Percentiles rank a stretch among this genome's conserved stretches.
These are phyloP conservation scores for Rostrohypoxylon terebratum DNA, from an alignment of 495 filamentous ascomycete species.

Conservation along the genomic window DNA sequence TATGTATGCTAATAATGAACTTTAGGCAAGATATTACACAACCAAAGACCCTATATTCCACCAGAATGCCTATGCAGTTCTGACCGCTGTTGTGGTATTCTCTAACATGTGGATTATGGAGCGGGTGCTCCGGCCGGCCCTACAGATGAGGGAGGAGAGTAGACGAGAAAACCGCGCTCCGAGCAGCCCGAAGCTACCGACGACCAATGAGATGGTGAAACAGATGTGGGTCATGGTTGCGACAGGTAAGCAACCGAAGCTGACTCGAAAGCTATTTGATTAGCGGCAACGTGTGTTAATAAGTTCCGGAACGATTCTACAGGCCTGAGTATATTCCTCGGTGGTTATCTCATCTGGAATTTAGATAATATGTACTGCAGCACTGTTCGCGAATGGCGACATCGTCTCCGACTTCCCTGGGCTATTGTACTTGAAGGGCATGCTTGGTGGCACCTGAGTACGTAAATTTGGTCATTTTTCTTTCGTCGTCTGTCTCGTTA, in stretches of 20 bases:
- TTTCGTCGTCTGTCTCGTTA: background rate
- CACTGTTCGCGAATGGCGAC: conserved; percentile 75
- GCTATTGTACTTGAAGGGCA: conserved; percentile 90
- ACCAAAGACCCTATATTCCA: conserved; percentile 94
- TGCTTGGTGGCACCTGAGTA: conserved; percentile 89
- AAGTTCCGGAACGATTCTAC: conserved; percentile 14
- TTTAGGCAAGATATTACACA: conserved; percentile 86
- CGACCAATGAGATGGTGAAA: conserved; percentile 78
- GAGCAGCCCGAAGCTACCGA: conserved; percentile 56
- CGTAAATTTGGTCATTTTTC: conserved; percentile 29
- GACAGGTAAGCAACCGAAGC: conserved; percentile 50
- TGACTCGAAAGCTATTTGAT: conserved; percentile 29
- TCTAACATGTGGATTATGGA: conserved; percentile 95
- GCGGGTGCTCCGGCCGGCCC: conserved; percentile 71
- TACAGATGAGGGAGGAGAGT: conserved; percentile 59
- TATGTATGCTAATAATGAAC: conserved; percentile 40
- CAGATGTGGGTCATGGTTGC: conserved; percentile 71
- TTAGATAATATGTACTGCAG: conserved; percentile 86
- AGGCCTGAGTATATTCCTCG: conserved; percentile 80
- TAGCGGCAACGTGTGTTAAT: conserved; percentile 17
- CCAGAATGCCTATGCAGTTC: conserved; percentile 83
- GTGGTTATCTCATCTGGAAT: conserved; percentile 88
- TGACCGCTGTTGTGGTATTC: conserved; percentile 82
- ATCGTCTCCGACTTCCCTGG: conserved; percentile 85
- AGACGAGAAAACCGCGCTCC: conserved; percentile 60